Evolutionary conservation across 495 filamentous ascomycete genomes (phyloP).

Genomic region (Xanthoparmelia taractica): DNA sequence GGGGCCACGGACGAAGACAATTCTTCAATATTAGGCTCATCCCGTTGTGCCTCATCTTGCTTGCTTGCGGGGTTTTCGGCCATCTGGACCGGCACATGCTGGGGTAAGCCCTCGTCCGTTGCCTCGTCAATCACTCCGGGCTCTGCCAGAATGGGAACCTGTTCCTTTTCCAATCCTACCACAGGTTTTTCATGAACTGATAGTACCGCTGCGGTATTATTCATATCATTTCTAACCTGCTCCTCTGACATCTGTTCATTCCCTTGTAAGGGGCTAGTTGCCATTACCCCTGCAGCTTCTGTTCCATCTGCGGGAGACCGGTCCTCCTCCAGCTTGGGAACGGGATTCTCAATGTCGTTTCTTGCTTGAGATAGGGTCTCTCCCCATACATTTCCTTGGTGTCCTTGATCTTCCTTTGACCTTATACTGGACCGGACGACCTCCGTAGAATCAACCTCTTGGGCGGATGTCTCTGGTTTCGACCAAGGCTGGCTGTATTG

Average conservation of each 20-base stretch:
- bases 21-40: not conserved
- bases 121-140: not conserved
- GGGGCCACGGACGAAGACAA: not conserved
- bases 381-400: not conserved
- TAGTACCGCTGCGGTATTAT: not conserved
- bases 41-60: not conserved
- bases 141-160: not conserved
- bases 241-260: not conserved
- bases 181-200: not conserved
- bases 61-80: not conserved
- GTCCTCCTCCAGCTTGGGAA: not conserved
- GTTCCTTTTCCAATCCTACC: not conserved
- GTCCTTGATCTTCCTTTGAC: not conserved
- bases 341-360: not conserved
- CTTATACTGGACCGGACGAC: conserved; percentile 2
- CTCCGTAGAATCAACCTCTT: conserved; percentile 1
- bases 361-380: not conserved
- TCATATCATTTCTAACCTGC: not conserved
- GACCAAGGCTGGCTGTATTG: conserved; percentile 1
- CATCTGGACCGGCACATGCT: not conserved
- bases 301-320: not conserved
- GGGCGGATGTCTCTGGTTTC: not conserved
- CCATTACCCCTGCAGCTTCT: not conserved
- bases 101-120: not conserved
- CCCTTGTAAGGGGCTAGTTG: not conserved